Conservation (phyloP, 2,329 filamentous ascomycete species). For the Anisogramma anomala region DNA sequence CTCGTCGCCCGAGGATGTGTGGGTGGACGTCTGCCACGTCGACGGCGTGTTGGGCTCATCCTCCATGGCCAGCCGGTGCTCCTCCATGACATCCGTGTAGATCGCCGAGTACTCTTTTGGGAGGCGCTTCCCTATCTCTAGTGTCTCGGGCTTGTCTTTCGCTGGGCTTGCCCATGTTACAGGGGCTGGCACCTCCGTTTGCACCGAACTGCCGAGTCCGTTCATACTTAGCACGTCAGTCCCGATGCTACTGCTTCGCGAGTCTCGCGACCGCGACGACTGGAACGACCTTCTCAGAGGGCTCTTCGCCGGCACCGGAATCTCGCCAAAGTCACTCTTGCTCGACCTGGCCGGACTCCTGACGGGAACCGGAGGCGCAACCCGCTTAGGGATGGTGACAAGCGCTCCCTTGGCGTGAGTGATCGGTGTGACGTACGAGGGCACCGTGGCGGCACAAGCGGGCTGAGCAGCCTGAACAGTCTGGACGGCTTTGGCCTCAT, state of each 20-base stretch:
- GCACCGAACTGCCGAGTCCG: constrained; percentile 5
- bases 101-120: constrained; percentile 18
- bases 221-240: constrained; percentile 7
- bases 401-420: constrained; percentile 65
- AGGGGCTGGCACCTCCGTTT: constrained; percentile 1
- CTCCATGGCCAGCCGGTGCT: constrained; percentile 14
- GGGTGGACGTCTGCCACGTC: constrained; percentile 14
- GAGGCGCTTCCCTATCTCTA: constrained; percentile 9
- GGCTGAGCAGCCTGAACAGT: constrained; percentile 45
- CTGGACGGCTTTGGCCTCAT: constrained; percentile 37
- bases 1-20: constrained; percentile 19
- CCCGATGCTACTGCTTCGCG: constrained; percentile 10
- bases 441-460: constrained; percentile 45
- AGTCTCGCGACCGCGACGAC: constrained; percentile 13
- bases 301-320: constrained; percentile 35
- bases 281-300: constrained; percentile 40
- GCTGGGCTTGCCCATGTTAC: constrained; percentile 11
- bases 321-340: constrained; percentile 49
- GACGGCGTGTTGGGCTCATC: constrained; percentile 14
- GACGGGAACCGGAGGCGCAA: constrained; percentile 65
- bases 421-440: constrained; percentile 54
- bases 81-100: constrained; percentile 19
- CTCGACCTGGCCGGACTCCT: constrained; percentile 58
- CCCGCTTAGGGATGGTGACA: constrained; percentile 73
- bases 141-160: constrained; percentile 7